Base-by-base conservation (phyloP, 2,329 filamentous ascomycete species). In the Penicillium palitans region DNA sequence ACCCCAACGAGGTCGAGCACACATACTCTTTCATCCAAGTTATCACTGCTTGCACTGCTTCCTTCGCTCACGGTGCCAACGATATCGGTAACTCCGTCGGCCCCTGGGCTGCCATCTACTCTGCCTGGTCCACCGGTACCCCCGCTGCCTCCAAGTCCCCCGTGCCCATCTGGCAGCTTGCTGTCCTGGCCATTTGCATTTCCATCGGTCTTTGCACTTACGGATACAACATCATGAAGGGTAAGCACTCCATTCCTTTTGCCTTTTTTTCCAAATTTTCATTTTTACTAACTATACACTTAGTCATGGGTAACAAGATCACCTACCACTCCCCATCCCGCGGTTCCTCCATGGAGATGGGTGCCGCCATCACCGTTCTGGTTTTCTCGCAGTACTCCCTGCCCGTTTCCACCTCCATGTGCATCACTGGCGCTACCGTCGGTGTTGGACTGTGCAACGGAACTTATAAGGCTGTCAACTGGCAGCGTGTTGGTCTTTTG, bases 201-300 rank as follows among this genome's bases (percentile, higher is more conserved):
- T 90, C 82, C 47, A 62, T 87, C 42, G 89, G 89, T 65, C 81
- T 91, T 57, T 80, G 87, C 70, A 91, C 88, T 15, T 91, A 91
- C 68, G 89, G 89, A 10, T 91, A 91, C 79, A 91, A 91, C 80
- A 91, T 91, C 77, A 91, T 91, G 88, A 90, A 90, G 79, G 86
- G 84, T 86, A 76, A 74, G 81, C 63, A 12, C n/a, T 4, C 37
- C 31, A 29, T 37, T 55, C 39, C 15, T 40, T 8, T 7, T 27
- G 8, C 8, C 15, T 9, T 2, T 17, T 17, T 24, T 7, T 7
- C 46, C n/a, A 4, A 4, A 6, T 17, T 4, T 44, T 12, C 45
- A 52, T 17, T 10, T 37, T 57, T 62, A 61, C 62, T 67, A 59
- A 65, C 54, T 33, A 39, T 60, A 68, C 56, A n/a, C 52, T 62